Base-by-base conservation (phyloP, 768 basidiomycete species). In the Boletus vermiculosoides region DNA sequence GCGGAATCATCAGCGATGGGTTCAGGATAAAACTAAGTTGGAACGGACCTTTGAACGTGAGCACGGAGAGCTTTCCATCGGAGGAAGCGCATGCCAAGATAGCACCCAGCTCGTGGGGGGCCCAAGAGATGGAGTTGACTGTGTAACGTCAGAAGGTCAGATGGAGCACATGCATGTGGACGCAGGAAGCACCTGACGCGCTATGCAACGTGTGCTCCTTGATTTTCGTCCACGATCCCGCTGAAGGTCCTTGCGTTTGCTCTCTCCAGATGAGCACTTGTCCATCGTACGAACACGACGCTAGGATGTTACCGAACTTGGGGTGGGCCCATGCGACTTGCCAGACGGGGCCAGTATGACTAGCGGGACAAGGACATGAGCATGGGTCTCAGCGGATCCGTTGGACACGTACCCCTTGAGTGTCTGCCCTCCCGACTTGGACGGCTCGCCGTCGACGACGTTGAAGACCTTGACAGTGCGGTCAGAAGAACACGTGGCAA, bases 41-140 rank as follows among this genome's bases (percentile, higher is more conserved):
- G 18, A n/a, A 79, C 84, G 46, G 56, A 94, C 94, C 93, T 84
- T 97, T 95, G 79, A 98, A 98, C 8, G 90, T 90, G 53, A 99
- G 78, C 37, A 99, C 94, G 10, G 96, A 98, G 41, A 99, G 82
- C 71, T 95, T 96, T 60, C 96, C 95, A 72, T 99, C 97, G 1
- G 93, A 96, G 22, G 92, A 95, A 2, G 96, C 96, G 68, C 97
- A 99, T 5, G 94, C 96, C 40, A 98, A 81, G 60, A 98, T 95
- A 1, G 97, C 93, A 34, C 96, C 97, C 15, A 98, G 83, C 70
- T 98, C 96, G 64, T 97, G 94, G 2, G 97, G 94, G n/a, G 96
- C 96, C 97, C 97, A 99, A 0, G 93, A 92, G 22, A 98, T 89
- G 1, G 95, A 95, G 76, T 99, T 99, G 48, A 98, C 96, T 96